Percentiles rank a stretch among this genome's conserved stretches.
phyloP scores from a whole-genome alignment of 495 filamentous ascomycete genomes.

The Tuber indicum region DNA sequence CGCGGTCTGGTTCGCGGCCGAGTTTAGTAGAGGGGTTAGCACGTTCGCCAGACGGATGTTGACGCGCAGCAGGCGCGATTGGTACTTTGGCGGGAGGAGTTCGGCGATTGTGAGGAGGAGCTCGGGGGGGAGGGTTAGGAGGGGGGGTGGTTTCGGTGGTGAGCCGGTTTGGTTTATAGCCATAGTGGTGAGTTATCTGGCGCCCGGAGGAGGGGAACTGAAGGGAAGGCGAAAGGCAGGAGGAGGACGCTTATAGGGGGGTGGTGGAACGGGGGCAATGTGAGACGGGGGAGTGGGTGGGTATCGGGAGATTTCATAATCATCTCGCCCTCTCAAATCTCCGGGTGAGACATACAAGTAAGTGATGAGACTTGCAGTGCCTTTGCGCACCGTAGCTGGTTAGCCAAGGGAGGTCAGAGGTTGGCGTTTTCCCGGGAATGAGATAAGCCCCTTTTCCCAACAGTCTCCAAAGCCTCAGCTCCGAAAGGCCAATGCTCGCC shows the following conservation, averaged over 20 bases:
- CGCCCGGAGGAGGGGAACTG: background rate
- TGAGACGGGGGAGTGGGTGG: background rate
- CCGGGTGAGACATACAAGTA: background rate
- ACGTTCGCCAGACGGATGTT: background rate
- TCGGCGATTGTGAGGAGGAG: background rate
- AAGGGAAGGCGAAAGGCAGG: background rate
- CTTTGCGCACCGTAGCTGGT: background rate
- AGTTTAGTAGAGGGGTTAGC: background rate
- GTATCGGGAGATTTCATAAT: background rate
- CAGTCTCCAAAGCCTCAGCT: background rate
- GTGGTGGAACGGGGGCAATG: background rate
- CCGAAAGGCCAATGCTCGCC: background rate
- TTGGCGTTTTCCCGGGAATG: background rate
- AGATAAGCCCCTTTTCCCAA: background rate
- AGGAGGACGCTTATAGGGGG: background rate
- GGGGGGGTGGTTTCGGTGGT: background rate
- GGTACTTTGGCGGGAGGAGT: background rate
- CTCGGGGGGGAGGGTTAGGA: background rate
- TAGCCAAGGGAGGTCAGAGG: background rate
- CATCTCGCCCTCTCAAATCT: background rate
- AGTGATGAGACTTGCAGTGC: slow-evolving; percentile 1
- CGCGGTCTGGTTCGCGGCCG: background rate
- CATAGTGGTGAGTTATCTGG: background rate
- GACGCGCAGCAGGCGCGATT: background rate
- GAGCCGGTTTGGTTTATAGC: background rate